phyloP scores from a whole-genome alignment of 148 eudicot species.

The Rheum nobile region DNA sequence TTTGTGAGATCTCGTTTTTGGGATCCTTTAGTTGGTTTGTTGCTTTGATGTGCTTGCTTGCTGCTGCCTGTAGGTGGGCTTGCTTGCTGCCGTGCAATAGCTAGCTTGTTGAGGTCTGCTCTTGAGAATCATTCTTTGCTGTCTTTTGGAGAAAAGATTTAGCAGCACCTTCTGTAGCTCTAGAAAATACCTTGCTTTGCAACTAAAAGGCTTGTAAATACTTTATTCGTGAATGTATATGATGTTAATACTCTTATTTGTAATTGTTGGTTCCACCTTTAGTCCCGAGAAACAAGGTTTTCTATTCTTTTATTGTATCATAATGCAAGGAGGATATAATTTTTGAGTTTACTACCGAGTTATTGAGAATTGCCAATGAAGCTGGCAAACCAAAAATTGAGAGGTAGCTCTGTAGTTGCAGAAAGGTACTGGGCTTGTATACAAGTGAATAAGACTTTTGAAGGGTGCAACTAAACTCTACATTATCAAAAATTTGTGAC shows the following conservation, averaged over 20 bases:
- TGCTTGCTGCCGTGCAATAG: not conserved
- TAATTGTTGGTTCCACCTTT: not conserved
- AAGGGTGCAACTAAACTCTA: no score
- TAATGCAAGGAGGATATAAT: not conserved
- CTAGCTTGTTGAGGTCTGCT: not conserved
- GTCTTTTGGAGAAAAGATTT: not conserved
- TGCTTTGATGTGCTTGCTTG: not conserved
- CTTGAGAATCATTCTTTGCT: not conserved
- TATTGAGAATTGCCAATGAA: not conserved
- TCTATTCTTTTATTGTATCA: not conserved
- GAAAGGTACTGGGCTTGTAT: not conserved
- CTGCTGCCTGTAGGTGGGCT: not conserved
- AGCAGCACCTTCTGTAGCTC: not conserved
- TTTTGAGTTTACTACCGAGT: not conserved
- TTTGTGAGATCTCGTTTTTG: conserved; percentile 23
- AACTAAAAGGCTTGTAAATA: not conserved
- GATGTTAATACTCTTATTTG: not conserved
- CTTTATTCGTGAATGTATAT: no score
- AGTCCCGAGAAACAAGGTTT: not conserved
- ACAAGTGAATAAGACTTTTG: not conserved
- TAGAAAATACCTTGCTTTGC: not conserved
- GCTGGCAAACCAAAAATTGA: not conserved
- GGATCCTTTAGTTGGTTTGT: conserved; percentile 47
- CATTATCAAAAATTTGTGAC: not conserved
- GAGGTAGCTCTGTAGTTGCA: not conserved